phyloP scores from a whole-genome alignment of 2,329 filamentous ascomycete species.

The Blumeria graminis region DNA sequence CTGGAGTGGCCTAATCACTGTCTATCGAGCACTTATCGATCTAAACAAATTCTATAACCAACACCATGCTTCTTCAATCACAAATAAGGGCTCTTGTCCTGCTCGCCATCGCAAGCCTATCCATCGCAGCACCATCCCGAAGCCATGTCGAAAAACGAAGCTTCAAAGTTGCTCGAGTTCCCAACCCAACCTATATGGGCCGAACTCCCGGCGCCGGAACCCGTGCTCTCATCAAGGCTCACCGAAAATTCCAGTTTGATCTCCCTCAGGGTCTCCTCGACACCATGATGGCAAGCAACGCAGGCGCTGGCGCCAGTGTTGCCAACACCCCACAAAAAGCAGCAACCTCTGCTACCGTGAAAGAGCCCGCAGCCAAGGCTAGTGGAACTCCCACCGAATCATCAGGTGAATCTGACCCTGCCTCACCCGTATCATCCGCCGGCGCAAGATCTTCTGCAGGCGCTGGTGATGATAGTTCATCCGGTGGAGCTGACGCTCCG shows the following conservation, averaged over 20 bases:
- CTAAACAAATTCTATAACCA: slow-evolving; percentile 4
- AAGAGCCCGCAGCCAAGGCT: not conserved
- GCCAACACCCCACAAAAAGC: too few relatives aligned
- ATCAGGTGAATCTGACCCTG: not conserved
- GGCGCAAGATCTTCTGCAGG: slow-evolving; percentile 4
- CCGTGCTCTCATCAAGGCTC: slow-evolving; percentile 36
- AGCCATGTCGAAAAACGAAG: slow-evolving; percentile 19
- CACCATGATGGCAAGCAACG: slow-evolving; percentile 10
- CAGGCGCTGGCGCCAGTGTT: not conserved
- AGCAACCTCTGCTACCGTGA: not conserved
- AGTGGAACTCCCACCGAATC: not conserved
- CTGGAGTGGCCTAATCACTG: slow-evolving; percentile 11
- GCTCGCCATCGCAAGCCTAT: slow-evolving; percentile 22
- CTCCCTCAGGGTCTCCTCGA: slow-evolving; percentile 21
- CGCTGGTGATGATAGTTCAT: slow-evolving; percentile 4
- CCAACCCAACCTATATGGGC: slow-evolving; percentile 21
- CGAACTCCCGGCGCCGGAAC: slow-evolving; percentile 12
- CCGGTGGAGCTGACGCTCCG: not conserved
- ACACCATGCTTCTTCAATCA: slow-evolving; percentile 12
- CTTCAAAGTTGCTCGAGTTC: slow-evolving; percentile 14
- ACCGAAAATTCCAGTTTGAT: slow-evolving; percentile 40
- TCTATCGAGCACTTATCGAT: not conserved
- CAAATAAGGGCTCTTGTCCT: slow-evolving; percentile 18
- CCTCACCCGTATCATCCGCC: slow-evolving; percentile 1
- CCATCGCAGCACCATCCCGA: slow-evolving; percentile 23